These are phyloP conservation scores for Talaromyces atroroseus DNA, from an alignment of 2,329 filamentous ascomycete genomes.

Conservation along the genomic window DNA sequence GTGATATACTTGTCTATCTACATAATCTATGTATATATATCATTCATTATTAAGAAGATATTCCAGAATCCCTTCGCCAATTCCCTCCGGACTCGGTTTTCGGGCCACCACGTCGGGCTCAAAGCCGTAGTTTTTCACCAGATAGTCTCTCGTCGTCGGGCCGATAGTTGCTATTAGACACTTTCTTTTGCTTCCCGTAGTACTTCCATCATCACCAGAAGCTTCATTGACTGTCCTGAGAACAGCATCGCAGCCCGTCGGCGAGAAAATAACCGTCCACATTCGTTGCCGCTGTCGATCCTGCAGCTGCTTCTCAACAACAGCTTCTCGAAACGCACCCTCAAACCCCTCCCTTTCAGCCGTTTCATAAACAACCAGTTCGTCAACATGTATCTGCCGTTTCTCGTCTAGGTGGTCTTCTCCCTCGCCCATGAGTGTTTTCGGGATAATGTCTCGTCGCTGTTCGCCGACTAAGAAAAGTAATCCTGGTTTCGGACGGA, in stretches of 20 bases:
- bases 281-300: conserved; percentile 11
- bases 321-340: conserved; percentile 53
- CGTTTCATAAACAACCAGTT: conserved; percentile 82
- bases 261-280: conserved; percentile 51
- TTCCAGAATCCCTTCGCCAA: conserved; percentile 60
- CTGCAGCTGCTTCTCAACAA: conserved; percentile 42
- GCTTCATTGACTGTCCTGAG: conserved; percentile 46
- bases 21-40: too few relatives aligned
- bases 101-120: conserved; percentile 60
- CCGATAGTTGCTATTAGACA: conserved; percentile 77
- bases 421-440: conserved; percentile 58
- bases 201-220: conserved; percentile 19
- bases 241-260: conserved; percentile 58
- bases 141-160: conserved; percentile 77
- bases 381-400: conserved; percentile 62
- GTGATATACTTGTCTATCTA: too few relatives aligned
- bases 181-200: not conserved
- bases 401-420: conserved; percentile 43
- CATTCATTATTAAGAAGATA: conserved; percentile 32
- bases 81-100: conserved; percentile 74
- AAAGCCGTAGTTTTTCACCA: conserved; percentile 45
- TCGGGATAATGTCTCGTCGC: conserved; percentile 83
- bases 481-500: conserved; percentile 49
- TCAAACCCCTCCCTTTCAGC: conserved; percentile 75
- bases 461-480: conserved; percentile 90